A percentile compares a stretch with the other conserved stretches of the same genome.
phyloP scores from a whole-genome alignment of 805 yeast genomes.

The Suhomyces prunicola region DNA sequence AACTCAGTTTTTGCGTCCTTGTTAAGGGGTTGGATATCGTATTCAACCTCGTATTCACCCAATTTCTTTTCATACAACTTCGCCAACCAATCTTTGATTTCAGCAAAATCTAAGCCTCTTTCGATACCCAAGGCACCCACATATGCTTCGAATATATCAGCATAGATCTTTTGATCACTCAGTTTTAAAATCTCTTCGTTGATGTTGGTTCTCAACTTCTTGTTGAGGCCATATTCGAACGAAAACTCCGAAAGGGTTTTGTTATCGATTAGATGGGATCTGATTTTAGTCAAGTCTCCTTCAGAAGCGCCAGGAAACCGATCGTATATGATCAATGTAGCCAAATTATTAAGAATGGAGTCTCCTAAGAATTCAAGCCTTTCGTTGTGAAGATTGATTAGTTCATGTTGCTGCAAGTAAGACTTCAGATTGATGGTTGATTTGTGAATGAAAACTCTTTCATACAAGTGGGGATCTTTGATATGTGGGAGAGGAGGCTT shows the following conservation, averaged over 20 bases:
- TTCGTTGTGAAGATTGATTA: constrained; percentile 70
- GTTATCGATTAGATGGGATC: constrained; percentile 73
- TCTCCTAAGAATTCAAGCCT: constrained; percentile 90
- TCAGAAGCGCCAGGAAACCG: constrained; percentile 70
- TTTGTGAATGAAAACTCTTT: constrained; percentile 78
- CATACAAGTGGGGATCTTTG: constrained; percentile 52
- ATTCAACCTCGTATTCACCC: constrained; percentile 27
- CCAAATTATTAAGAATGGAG: constrained; percentile 70
- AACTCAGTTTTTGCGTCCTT: constrained; percentile 73
- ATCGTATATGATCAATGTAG: constrained; percentile 64
- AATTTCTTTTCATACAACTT: constrained; percentile 49
- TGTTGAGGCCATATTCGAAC: constrained; percentile 60
- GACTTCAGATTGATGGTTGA: constrained; percentile 62
- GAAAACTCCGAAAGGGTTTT: constrained; percentile 70
- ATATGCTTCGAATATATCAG: constrained; percentile 93
- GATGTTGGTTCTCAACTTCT: constrained; percentile 48
- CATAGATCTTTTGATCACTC: constrained; percentile 68
- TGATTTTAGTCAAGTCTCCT: constrained; percentile 71
- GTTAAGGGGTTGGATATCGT: constrained; percentile 42
- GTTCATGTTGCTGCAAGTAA: constrained; percentile 54
- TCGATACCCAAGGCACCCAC: constrained; percentile 79
- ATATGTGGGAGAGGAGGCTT: constrained; percentile 70
- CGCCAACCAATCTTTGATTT: constrained; percentile 56
- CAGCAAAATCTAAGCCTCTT: constrained; percentile 43
- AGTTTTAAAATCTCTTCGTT: constrained; percentile 43